phyloP scores from a whole-genome alignment of 495 filamentous ascomycete genomes.

The Neurospora cerealis region DNA sequence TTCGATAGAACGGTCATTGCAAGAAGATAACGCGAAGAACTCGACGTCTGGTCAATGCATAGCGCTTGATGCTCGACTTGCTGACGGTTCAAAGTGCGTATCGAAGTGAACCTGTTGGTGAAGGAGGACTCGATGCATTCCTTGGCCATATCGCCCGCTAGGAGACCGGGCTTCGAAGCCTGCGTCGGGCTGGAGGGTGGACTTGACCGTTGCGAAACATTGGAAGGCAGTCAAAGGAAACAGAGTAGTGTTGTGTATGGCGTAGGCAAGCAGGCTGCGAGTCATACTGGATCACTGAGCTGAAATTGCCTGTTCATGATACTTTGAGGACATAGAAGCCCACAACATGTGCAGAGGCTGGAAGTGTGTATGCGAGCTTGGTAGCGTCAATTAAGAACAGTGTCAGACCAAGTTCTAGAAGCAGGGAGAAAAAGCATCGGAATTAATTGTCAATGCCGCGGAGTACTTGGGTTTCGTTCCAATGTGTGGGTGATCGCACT shows the following conservation, averaged over 20 bases:
- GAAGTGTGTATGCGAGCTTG: neutral
- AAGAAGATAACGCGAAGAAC: neutral
- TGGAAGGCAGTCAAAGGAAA: neutral
- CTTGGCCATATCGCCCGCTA: neutral
- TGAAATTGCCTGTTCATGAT: neutral
- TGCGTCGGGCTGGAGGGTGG: too few relatives aligned
- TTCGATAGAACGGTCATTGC: neutral
- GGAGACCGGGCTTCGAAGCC: too few relatives aligned
- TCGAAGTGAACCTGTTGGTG: neutral
- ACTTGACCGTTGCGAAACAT: neutral
- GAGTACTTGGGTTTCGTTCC: neutral
- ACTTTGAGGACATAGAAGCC: neutral
- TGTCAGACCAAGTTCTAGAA: neutral
- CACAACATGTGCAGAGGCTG: neutral
- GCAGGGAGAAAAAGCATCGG: neutral
- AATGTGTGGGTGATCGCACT: neutral
- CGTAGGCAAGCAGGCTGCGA: neutral
- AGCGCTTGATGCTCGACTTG: neutral
- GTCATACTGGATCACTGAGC: neutral
- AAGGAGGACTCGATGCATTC: neutral
- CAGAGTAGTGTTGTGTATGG: neutral
- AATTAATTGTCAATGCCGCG: neutral
- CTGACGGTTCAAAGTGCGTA: neutral
- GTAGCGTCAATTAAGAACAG: neutral
- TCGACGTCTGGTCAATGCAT: neutral